phyloP scores from a whole-genome alignment of 2,329 filamentous ascomycete genomes.

The Neonectria faginata region DNA sequence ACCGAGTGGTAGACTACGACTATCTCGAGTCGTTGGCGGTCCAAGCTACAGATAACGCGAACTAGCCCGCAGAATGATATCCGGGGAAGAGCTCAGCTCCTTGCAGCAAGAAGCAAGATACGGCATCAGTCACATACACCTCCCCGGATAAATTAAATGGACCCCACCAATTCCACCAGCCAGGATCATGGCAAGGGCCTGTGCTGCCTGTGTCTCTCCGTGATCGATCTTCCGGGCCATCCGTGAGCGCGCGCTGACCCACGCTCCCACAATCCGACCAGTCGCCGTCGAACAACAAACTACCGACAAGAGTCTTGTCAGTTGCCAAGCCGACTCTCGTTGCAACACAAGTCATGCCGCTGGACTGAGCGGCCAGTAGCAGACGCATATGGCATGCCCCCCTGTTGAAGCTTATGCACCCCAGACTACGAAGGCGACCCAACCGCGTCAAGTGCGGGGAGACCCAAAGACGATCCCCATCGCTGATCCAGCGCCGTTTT shows the following conservation, averaged over 20 bases:
- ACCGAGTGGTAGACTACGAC: no score
- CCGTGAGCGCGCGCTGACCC: conserved; percentile 18
- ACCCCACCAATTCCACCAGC: conserved; percentile 20
- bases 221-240: conserved; percentile 40
- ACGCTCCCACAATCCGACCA: conserved; percentile 10
- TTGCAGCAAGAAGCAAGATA: neutral
- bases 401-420: conserved; percentile 24
- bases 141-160: conserved; percentile 35
- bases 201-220: conserved; percentile 8
- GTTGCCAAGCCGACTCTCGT: conserved; percentile 13
- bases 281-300: conserved; percentile 12
- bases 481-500: conserved; percentile 20
- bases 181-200: conserved; percentile 20
- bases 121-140: conserved; percentile 20
- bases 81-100: conserved; percentile 12
- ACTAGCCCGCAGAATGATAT: conserved; percentile 27
- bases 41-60: neutral
- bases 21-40: neutral
- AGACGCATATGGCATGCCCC: conserved; percentile 8
- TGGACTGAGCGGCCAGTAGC: conserved; percentile 34
- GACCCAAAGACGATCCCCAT: conserved; percentile 12
- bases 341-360: conserved; percentile 14
- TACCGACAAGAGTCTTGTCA: conserved; percentile 28
- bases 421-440: conserved; percentile 22
- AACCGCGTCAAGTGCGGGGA: conserved; percentile 33